Percentiles rank a stretch among this genome's conserved stretches.
Conservation (phyloP, 345 rosid species). For the Brassica cretica region DNA sequence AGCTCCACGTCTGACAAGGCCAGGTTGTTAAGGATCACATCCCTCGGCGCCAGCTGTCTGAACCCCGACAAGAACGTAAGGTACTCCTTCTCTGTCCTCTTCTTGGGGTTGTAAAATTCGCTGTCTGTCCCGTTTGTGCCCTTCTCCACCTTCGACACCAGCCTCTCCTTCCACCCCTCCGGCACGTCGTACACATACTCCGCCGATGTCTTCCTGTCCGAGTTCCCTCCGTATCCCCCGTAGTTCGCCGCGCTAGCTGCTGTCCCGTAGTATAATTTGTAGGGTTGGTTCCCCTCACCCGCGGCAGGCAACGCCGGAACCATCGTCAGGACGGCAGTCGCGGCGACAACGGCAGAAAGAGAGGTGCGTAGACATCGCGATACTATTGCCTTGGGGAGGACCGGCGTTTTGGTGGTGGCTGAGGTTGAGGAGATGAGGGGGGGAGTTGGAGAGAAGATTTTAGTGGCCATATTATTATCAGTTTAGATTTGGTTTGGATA, state of each 20-base stretch:
- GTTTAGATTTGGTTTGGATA: constrained; percentile 13
- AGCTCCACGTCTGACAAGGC: constrained; percentile 76
- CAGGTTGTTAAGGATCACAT: constrained; percentile 68
- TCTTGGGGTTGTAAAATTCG: constrained; percentile 85
- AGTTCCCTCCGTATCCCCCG: constrained; percentile 88
- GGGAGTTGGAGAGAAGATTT: constrained; percentile 49
- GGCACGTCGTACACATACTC: constrained; percentile 92
- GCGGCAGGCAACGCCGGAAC: constrained; percentile 55
- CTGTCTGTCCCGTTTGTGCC: constrained; percentile 90
- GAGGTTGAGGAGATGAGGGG: constrained; percentile 50
- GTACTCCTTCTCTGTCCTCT: constrained; percentile 82
- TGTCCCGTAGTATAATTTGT: constrained; percentile 78
- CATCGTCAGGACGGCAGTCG: constrained; percentile 53
- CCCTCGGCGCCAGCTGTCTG: constrained; percentile 75
- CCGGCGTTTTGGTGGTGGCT: constrained; percentile 26
- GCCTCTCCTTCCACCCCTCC: constrained; percentile 87
- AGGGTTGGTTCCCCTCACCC: constrained; percentile 38
- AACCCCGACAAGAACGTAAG: constrained; percentile 78
- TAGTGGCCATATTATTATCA: constrained; percentile 48
- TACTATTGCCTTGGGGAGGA: constrained; percentile 40
- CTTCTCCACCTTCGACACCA: constrained; percentile 91
- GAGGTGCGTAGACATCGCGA: constrained; percentile 32
- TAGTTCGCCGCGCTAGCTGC: constrained; percentile 97
- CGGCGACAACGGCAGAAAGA: constrained; percentile 46
- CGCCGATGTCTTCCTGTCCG: constrained; percentile 83